Percentiles rank a stretch among this genome's conserved stretches.
Evolutionary conservation across 768 basidiomycete species (phyloP).

Genomic region (Tremella yokohamensis): DNA sequence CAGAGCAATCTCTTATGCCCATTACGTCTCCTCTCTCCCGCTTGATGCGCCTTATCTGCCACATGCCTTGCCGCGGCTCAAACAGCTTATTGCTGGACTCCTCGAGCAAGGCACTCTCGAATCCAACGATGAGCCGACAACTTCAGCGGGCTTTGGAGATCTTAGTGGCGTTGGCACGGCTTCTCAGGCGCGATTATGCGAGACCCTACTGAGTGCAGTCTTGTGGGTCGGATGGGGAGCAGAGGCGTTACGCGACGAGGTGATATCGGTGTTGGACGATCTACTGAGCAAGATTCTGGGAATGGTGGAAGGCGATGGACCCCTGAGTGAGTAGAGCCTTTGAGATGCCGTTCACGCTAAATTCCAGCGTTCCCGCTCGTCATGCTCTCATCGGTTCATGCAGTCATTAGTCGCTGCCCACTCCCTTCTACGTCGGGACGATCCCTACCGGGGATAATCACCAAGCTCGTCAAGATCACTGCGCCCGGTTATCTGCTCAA

Average conservation of each 20-base stretch:
- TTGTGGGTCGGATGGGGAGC: constrained; percentile 32
- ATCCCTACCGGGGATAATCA: constrained; percentile 13
- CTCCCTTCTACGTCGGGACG: constrained; percentile 14
- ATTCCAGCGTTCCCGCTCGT: constrained; percentile 39
- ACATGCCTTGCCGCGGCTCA: constrained; percentile 22
- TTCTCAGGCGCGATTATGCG: constrained; percentile 31
- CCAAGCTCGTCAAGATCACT: constrained; percentile 21
- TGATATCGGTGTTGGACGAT: constrained; percentile 17
- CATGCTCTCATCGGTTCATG: constrained; percentile 30
- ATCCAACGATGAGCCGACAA: constrained; percentile 16
- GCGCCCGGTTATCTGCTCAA: constrained; percentile 34
- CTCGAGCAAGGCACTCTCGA: constrained; percentile 19
- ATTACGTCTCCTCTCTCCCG: constrained; percentile 42
- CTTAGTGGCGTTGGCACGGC: neutral
- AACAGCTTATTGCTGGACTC: constrained; percentile 25
- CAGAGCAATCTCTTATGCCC: constrained; percentile 46
- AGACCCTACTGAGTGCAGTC: constrained; percentile 32
- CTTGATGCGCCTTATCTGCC: constrained; percentile 19
- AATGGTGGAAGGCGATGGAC: constrained; percentile 18
- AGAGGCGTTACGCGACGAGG: constrained; percentile 14
- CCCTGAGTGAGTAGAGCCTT: constrained; percentile 20
- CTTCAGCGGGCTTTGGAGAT: constrained; percentile 16
- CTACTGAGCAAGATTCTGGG: constrained; percentile 19
- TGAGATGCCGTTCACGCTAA: neutral
- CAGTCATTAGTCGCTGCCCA: constrained; percentile 25